phyloP scores from a whole-genome alignment of 768 basidiomycete species.

The Boletus vinaceobasis region DNA sequence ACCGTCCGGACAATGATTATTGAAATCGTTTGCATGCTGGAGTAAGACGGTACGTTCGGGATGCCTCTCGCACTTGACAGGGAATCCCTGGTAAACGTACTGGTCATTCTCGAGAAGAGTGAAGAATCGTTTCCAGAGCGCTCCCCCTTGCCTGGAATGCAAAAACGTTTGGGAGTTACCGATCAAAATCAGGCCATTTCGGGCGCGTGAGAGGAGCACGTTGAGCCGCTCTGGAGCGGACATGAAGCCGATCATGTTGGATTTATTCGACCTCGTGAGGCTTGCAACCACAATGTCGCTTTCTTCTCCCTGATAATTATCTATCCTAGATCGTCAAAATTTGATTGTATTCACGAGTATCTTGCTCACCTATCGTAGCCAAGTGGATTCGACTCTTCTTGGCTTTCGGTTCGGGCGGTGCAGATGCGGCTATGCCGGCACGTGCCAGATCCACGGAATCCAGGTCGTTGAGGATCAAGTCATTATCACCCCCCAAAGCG shows the following conservation, averaged over 20 bases:
- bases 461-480: slow-evolving; percentile 60
- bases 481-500: slow-evolving; percentile 41
- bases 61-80: slow-evolving; percentile 55
- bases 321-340: slow-evolving; percentile 30
- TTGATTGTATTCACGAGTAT: not conserved
- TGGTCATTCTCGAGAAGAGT: slow-evolving; percentile 6
- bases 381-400: slow-evolving; percentile 40
- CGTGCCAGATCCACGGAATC: slow-evolving; percentile 55
- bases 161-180: slow-evolving; percentile 62
- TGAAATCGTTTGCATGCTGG: slow-evolving; percentile 45
- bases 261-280: slow-evolving; percentile 56
- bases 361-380: slow-evolving; percentile 58
- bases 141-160: slow-evolving; percentile 12
- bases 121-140: slow-evolving; percentile 15
- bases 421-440: slow-evolving; percentile 44
- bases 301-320: slow-evolving; percentile 77
- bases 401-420: slow-evolving; percentile 37
- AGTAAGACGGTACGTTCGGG: slow-evolving; percentile 40
- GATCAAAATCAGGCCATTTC: slow-evolving; percentile 60
- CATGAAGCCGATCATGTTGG: slow-evolving; percentile 68
- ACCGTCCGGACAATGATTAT: slow-evolving; percentile 53
- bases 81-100: slow-evolving; percentile 37
- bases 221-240: slow-evolving; percentile 64
- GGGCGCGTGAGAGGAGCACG: slow-evolving; percentile 65
- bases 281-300: slow-evolving; percentile 62